Base-by-base conservation (phyloP, 192 early-diverging fungal species). In the Geranomyces variabilis region DNA sequence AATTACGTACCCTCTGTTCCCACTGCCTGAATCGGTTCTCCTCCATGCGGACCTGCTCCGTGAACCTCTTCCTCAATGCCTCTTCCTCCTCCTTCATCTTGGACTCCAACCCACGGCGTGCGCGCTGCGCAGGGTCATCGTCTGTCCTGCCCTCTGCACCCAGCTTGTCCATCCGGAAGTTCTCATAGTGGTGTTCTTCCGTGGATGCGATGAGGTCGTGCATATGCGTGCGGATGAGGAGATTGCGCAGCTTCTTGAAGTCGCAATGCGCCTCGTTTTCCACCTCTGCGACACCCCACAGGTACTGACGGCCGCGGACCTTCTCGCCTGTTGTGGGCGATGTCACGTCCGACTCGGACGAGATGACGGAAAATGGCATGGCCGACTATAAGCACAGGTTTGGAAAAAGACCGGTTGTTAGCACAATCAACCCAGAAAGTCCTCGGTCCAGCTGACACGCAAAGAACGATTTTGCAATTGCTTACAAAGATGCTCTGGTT, bases 11-110 rank as follows among this genome's bases (percentile, higher is more conserved):
- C 79, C 74, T 88, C 78, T 98, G 94, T 81, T 98, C 97, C 97
- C 97, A 99, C 75, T 96, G 91, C 71, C 96, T 90, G 89, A 99
- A 99, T 63, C 96, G 81, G 83, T 92, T 94, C 84, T 99, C 97
- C 80, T 99, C 96, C 70, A 90, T 78, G 65, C 95, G 90, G 62
- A 98, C 97, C 78, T 98, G 96, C 77, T 99, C 96, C 21, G 96
- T 97, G 80, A 99, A 99, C 66, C 93, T 88, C 77, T 93, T 93
- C 70, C 96, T 89, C 75, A 99, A 88, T 41, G 87, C 84, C 73
- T 97, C 97, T 82, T 99, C 97, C 79, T 98, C 94, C 61, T 97
- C 94, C 83, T 96, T 96, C 93, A 97, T 97, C 84, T 95, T 94
- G 73, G 89, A 88, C 82, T 96, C 83, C 81, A 93, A 65, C 9